Evolutionary conservation across 192 early-diverging fungal species (phyloP).

Genomic region (Radiomyces spectabilis): DNA sequence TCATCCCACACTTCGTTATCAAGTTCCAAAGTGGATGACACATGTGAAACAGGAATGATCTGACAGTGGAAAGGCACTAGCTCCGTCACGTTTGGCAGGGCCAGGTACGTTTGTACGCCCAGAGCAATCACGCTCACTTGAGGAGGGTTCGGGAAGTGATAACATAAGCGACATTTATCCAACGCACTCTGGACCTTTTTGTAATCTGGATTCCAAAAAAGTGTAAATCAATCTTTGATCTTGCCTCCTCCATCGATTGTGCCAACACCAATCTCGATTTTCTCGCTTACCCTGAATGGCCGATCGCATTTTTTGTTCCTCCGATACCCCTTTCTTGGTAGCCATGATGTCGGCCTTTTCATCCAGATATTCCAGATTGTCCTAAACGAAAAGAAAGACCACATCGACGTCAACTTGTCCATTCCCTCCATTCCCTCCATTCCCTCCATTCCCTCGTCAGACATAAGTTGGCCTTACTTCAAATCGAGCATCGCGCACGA

Average conservation of each 20-base stretch:
- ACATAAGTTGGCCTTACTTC: conserved; percentile 19
- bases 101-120: conserved; percentile 72
- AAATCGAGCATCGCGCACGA: conserved; percentile 60
- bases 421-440: conserved; percentile 23
- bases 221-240: not conserved
- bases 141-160: conserved; percentile 60
- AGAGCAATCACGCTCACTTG: conserved; percentile 65
- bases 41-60: conserved; percentile 88
- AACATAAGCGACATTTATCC: conserved; percentile 74
- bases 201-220: conserved; percentile 44
- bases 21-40: conserved; percentile 70
- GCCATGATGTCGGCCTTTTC: conserved; percentile 78
- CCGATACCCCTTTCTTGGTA: conserved; percentile 47
- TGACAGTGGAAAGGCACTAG: conserved; percentile 82
- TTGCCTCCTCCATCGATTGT: not conserved
- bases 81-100: conserved; percentile 62
- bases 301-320: conserved; percentile 55
- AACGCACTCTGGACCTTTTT: conserved; percentile 54
- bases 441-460: conserved; percentile 25
- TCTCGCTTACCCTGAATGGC: conserved; percentile 46
- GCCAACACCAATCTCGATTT: no score
- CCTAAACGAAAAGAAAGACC: conserved; percentile 24
- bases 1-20: conserved; percentile 94
- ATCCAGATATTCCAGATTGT: conserved; percentile 89
- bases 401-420: conserved; percentile 1